Percentiles rank a stretch among this genome's conserved stretches.
phyloP scores from a whole-genome alignment of 345 rosid genomes.

The Acer negundo region DNA sequence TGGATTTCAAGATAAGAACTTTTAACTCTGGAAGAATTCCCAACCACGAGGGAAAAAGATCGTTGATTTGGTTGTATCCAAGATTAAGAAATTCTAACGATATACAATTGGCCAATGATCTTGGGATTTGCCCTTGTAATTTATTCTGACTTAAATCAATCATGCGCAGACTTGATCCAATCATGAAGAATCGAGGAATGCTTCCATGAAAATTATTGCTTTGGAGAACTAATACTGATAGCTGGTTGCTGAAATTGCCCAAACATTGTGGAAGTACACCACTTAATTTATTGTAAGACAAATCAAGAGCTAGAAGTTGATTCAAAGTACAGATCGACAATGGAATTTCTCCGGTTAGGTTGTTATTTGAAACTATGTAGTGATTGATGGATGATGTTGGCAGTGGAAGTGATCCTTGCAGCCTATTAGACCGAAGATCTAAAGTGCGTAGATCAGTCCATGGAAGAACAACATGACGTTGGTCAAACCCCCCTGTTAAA shows the following conservation, averaged over 20 bases:
- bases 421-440: too few species aligned
- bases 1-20: slow-evolving; percentile 3
- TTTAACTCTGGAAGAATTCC: slow-evolving; percentile 6
- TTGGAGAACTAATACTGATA: neutral
- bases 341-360: too few species aligned
- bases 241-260: neutral
- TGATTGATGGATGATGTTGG: too few species aligned
- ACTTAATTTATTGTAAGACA: neutral
- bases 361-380: too few species aligned
- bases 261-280: slow-evolving; percentile 34
- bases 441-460: too few species aligned
- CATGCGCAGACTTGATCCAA: neutral
- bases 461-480: too few species aligned
- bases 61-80: slow-evolving; percentile 6
- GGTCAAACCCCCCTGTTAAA: too few species aligned
- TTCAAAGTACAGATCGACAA: too few species aligned
- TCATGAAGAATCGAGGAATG: slow-evolving; percentile 5
- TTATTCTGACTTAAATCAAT: slow-evolving; percentile 16
- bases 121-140: slow-evolving; percentile 13
- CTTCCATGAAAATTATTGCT: slow-evolving; percentile 20
- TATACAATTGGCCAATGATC: neutral
- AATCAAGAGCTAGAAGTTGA: too few species aligned
- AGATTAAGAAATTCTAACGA: slow-evolving; percentile 9
- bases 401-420: too few species aligned
- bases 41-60: slow-evolving; percentile 25